These are phyloP conservation scores for Calonectria naviculata DNA, from an alignment of 2,329 filamentous ascomycete species.

Conservation along the genomic window DNA sequence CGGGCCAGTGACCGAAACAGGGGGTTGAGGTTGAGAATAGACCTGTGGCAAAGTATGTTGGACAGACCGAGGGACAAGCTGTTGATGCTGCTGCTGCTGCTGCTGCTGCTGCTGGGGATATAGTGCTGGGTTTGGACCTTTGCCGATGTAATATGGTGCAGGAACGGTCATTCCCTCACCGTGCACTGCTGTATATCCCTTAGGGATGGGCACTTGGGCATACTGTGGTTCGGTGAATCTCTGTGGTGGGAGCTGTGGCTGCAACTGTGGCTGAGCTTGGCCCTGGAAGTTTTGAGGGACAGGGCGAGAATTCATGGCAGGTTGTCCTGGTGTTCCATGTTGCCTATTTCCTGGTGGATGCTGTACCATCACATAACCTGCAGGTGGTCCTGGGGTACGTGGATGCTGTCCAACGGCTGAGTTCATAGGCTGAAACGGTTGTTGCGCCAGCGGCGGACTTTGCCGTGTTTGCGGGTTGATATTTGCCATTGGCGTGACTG, in stretches of 20 bases:
- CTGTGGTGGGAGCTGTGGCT: conserved; percentile 28
- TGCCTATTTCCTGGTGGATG: conserved; percentile 2
- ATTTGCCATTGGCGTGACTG: conserved; percentile 2
- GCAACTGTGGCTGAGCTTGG: conserved; percentile 7
- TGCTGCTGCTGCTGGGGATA: neutral
- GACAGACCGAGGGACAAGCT: conserved; percentile 16
- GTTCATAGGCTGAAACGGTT: conserved; percentile 20
- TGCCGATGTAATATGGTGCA: conserved; percentile 41
- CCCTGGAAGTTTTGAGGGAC: neutral
- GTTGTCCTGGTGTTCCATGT: neutral
- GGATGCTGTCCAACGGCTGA: conserved; percentile 21
- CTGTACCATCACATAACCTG: neutral
- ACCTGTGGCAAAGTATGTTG: conserved; percentile 20
- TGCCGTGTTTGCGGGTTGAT: neutral
- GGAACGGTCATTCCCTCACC: conserved; percentile 47
- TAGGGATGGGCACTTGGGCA: conserved; percentile 51
- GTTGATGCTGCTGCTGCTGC: conserved; percentile 20
- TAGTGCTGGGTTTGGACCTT: conserved; percentile 25
- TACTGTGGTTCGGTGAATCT: conserved; percentile 46
- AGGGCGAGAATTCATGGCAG: conserved; percentile 1
- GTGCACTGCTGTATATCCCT: conserved; percentile 49
- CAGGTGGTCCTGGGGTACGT: neutral
- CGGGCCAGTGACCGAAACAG: conserved; percentile 13
- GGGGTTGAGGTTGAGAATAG: conserved; percentile 25
- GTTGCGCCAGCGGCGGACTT: conserved; percentile 29